Percentiles rank a stretch among this genome's conserved stretches.
Evolutionary conservation across 345 rosid species (phyloP).

Genomic region (Raphanus sativus): DNA sequence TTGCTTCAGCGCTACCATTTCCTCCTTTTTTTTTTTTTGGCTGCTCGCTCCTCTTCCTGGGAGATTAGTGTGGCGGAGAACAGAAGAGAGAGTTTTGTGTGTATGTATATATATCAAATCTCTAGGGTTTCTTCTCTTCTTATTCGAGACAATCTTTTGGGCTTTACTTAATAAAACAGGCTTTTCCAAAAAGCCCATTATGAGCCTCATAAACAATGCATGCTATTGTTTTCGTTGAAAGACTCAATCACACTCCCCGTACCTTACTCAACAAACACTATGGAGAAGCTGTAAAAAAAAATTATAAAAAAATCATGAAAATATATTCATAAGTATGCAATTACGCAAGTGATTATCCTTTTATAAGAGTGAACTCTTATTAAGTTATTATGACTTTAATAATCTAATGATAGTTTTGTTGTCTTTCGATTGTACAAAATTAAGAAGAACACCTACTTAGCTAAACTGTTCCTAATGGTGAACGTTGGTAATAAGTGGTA

Average conservation of each 20-base stretch:
- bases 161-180: neutral
- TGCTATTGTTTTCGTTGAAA: neutral
- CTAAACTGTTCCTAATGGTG: neutral
- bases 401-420: neutral
- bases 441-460: neutral
- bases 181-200: neutral
- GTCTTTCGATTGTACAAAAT: neutral
- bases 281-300: neutral
- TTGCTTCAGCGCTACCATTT: slow-evolving; percentile 39
- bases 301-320: too few species aligned
- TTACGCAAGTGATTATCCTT: neutral
- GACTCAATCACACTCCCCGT: neutral
- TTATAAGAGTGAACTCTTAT: neutral
- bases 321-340: too few species aligned
- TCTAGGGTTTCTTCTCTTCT: slow-evolving; percentile 38
- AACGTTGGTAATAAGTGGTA: neutral
- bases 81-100: neutral
- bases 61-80: slow-evolving; percentile 34
- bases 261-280: neutral
- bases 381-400: neutral
- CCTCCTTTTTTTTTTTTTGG: neutral
- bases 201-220: neutral
- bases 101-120: neutral
- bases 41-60: slow-evolving; percentile 14
- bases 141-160: neutral